Evolutionary conservation across 2,329 filamentous ascomycete genomes (phyloP).

Genomic region (Penicillium frequentans): DNA sequence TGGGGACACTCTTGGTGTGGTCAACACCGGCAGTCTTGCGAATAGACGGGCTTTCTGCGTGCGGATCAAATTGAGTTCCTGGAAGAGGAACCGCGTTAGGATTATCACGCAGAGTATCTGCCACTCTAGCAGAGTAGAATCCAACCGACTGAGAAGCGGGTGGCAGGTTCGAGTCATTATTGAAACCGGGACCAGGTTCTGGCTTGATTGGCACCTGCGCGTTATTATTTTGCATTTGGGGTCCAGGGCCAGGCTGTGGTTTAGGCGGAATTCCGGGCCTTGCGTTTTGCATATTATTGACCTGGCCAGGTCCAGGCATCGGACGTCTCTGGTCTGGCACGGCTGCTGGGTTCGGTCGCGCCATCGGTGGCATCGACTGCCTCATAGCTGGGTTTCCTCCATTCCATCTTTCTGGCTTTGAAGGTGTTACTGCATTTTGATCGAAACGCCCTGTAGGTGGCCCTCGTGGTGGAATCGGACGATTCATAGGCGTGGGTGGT

Average conservation of each 20-base stretch:
- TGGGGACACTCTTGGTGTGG: slow-evolving; percentile 72
- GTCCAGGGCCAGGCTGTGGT: slow-evolving; percentile 10
- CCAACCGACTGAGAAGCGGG: slow-evolving; percentile 38
- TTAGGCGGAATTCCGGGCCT: slow-evolving; percentile 19
- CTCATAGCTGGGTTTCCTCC: slow-evolving; percentile 20
- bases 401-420: slow-evolving; percentile 38
- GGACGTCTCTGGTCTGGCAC: slow-evolving; percentile 20
- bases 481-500: slow-evolving; percentile 26
- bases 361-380: slow-evolving; percentile 24
- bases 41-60: slow-evolving; percentile 78
- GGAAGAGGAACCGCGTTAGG: slow-evolving; percentile 45
- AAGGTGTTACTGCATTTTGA: slow-evolving; percentile 35
- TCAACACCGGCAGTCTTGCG: slow-evolving; percentile 86
- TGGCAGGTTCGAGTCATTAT: slow-evolving; percentile 28
- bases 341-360: slow-evolving; percentile 20
- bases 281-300: slow-evolving; percentile 22
- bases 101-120: slow-evolving; percentile 57
- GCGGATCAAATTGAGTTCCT: slow-evolving; percentile 67
- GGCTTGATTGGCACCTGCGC: slow-evolving; percentile 26
- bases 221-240: slow-evolving; percentile 8
- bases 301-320: slow-evolving; percentile 15
- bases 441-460: slow-evolving; percentile 23
- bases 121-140: slow-evolving; percentile 71
- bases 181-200: slow-evolving; percentile 18
- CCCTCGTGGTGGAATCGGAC: slow-evolving; percentile 20